Evolutionary conservation across 2,329 filamentous ascomycete species (phyloP).

Genomic region (Zymoseptoria pseudotritici): DNA sequence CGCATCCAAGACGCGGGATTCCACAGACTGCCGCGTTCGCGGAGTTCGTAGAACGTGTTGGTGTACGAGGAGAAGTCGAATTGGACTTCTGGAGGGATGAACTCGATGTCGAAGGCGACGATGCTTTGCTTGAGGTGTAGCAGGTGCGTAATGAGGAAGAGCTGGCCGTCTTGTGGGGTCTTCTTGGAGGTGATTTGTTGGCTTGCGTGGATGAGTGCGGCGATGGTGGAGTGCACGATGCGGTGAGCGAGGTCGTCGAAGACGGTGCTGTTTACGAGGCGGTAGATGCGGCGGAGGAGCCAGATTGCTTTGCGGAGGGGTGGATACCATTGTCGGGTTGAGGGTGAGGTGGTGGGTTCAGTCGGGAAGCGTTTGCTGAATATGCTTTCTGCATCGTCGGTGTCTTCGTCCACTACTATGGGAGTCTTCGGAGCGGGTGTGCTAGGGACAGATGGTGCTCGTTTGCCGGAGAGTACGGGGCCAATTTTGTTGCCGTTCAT

Average conservation of each 20-base stretch:
- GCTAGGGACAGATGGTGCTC: constrained; percentile 23
- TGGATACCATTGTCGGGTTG: constrained; percentile 50
- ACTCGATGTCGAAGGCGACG: constrained; percentile 88
- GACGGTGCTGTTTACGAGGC: constrained; percentile 60
- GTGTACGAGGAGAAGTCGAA: constrained; percentile 61
- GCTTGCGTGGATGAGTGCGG: constrained; percentile 72
- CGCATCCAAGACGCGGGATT: constrained; percentile 56
- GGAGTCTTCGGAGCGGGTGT: constrained; percentile 43
- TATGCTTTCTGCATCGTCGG: constrained; percentile 45
- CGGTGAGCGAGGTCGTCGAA: constrained; percentile 67
- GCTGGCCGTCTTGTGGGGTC: constrained; percentile 65
- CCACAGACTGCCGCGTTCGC: constrained; percentile 58
- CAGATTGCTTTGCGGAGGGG: constrained; percentile 61
- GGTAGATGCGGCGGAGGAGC: constrained; percentile 62
- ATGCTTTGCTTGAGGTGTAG: constrained; percentile 94
- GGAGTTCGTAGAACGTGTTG: constrained; percentile 60
- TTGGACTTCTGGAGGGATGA: constrained; percentile 56
- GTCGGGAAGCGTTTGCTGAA: constrained; percentile 22
- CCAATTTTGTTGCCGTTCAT: constrained; percentile 28
- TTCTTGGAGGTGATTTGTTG: constrained; percentile 54
- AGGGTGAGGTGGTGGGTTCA: constrained; percentile 7
- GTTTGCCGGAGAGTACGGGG: constrained; percentile 47
- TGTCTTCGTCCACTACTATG: constrained; percentile 46
- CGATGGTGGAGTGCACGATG: constrained; percentile 84
- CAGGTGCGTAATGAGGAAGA: constrained; percentile 92